Conservation (phyloP, 2,329 filamentous ascomycete species). For the Neofusicoccum ribis region DNA sequence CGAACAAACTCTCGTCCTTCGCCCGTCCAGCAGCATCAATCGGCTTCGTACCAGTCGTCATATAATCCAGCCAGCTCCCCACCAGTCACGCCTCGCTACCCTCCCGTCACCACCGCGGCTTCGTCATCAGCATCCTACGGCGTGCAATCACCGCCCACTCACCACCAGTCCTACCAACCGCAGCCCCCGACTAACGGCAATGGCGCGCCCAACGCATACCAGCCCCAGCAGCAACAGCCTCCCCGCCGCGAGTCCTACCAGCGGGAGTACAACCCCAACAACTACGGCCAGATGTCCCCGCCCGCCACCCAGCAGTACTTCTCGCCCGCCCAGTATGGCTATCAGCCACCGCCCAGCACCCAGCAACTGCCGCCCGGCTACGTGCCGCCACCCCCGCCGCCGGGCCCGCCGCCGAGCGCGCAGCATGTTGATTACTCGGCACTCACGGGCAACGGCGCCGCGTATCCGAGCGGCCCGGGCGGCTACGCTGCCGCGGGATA, state of each 20-base stretch:
- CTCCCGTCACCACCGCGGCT: conserved; percentile 29
- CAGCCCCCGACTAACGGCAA: conserved; percentile 22
- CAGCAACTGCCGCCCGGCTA: conserved; percentile 62
- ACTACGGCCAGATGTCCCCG: conserved; percentile 48
- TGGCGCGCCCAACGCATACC: not conserved
- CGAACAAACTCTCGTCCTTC: conserved; percentile 31
- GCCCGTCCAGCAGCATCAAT: conserved; percentile 39
- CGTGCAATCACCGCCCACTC: conserved; percentile 24
- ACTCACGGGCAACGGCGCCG: conserved; percentile 26
- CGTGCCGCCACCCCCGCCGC: conserved; percentile 66
- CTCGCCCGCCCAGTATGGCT: conserved; percentile 44
- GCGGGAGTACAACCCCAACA: conserved; percentile 48
- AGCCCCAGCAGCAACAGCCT: conserved; percentile 24
- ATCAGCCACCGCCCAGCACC: conserved; percentile 57
- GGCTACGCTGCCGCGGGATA: conserved; percentile 50
- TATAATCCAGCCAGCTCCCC: conserved; percentile 54
- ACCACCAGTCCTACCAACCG: conserved; percentile 16
- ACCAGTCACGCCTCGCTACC: conserved; percentile 49
- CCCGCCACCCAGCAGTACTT: conserved; percentile 61
- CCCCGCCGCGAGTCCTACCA: conserved; percentile 36
- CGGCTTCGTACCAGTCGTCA: conserved; percentile 46
- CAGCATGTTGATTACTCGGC: conserved; percentile 52
- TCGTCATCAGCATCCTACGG: conserved; percentile 26
- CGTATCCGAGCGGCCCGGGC: conserved; percentile 51
- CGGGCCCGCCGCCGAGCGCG: conserved; percentile 58